A percentile compares a stretch with the other conserved stretches of the same genome.
Conservation (phyloP, 1,284 basidiomycete genomes). For the Cutaneotrichosporon spelunceum region DNA sequence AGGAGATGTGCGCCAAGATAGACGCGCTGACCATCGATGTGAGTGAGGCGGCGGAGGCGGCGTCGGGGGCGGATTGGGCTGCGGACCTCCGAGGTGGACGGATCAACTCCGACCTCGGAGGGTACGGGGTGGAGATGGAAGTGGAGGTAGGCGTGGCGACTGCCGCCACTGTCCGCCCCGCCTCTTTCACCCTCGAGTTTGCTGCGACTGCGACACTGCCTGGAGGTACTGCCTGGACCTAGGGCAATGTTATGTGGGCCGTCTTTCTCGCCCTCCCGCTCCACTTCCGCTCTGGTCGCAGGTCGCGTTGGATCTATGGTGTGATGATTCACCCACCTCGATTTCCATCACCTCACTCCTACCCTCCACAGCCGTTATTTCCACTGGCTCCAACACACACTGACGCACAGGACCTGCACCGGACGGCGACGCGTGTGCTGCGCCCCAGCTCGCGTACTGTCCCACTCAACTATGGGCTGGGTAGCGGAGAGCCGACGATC, state of each 20-base stretch:
- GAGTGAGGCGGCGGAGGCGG: constrained; percentile 56
- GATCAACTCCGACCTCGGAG: neutral
- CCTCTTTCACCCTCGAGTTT: too few species aligned
- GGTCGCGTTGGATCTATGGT: neutral
- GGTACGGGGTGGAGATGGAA: neutral
- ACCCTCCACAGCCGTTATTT: too few species aligned
- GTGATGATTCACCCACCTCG: neutral
- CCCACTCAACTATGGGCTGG: constrained; percentile 47
- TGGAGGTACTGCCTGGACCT: too few species aligned
- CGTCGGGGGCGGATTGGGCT: neutral
- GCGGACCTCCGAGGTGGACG: too few species aligned
- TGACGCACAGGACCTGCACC: constrained; percentile 41
- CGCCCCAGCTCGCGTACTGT: constrained; percentile 33
- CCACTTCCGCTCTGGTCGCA: too few species aligned
- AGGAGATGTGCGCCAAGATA: constrained; percentile 89
- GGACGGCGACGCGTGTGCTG: constrained; percentile 47
- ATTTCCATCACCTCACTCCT: neutral
- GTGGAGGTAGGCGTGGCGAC: neutral
- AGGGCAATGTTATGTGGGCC: too few species aligned
- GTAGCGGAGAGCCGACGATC: constrained; percentile 53
- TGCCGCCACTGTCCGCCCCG: too few species aligned
- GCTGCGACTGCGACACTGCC: too few species aligned
- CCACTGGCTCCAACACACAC: neutral
- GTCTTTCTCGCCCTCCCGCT: too few species aligned
- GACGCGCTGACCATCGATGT: constrained; percentile 71